Percentiles rank a stretch among this genome's conserved stretches.
Evolutionary conservation across 139 green algal species (phyloP).

Genomic region (Coelastrella sp.): DNA sequence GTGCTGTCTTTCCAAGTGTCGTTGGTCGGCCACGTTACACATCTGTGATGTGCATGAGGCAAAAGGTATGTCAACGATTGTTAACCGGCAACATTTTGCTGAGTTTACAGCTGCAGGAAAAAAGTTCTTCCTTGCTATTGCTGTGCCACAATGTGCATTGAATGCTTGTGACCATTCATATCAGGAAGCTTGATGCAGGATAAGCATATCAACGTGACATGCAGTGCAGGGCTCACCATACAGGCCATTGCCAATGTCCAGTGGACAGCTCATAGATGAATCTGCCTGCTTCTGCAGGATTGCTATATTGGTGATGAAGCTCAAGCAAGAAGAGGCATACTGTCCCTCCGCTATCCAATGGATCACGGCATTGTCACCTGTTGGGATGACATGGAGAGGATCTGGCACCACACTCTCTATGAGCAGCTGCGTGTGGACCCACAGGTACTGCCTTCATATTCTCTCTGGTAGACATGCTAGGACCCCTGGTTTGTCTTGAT

Average conservation of each 20-base stretch:
- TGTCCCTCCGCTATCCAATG: constrained; percentile 98
- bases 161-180: no score
- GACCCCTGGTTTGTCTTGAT: no score
- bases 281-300: constrained; percentile 72
- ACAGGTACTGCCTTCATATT: no score
- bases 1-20: constrained; percentile 97
- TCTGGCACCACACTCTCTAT: constrained; percentile 99
- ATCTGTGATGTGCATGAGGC: constrained; percentile 91
- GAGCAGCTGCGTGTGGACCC: constrained; percentile 99
- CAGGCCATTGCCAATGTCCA: no score
- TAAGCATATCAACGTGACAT: no score
- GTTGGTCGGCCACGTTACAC: constrained; percentile 95
- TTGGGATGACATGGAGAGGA: constrained; percentile 99
- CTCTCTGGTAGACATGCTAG: no score
- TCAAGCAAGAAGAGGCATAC: constrained; percentile 97
- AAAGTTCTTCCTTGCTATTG: no score
- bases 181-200: no score
- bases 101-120: no score
- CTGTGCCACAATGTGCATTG: no score
- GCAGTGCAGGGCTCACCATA: no score
- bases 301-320: constrained; percentile 98
- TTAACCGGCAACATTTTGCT: no score
- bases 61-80: constrained; percentile 71
- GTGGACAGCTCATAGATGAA: background rate
- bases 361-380: constrained; percentile 98